Evolutionary conservation across 805 yeast genomes (phyloP), one percentile per base, ranked within the genome.

Genomic region (Limtongia smithiae): DNA sequence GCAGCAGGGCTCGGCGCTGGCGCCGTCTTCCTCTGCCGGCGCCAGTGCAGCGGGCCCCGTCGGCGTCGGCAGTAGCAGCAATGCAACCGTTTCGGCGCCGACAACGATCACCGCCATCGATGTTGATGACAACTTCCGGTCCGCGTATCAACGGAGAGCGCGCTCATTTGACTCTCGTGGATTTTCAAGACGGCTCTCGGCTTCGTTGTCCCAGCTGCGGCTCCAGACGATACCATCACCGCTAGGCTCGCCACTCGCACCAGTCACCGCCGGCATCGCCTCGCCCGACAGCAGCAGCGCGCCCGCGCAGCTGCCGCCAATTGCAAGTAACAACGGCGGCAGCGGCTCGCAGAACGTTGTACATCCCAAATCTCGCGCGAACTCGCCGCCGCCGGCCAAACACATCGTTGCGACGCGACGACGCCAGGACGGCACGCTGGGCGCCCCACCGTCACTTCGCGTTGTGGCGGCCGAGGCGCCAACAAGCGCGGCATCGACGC

Each of bases 321-420:
- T 12, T 4, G 38, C 21, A 37, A 12, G 37, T 31, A 30, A 12
- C 33, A 12, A 41, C 34, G 5, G 12, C 41, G 15, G n/a, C 44
- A 8, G 37, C 24, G 21, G 30, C n/a, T 28, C 50, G 4, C 15
- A 14, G 41, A 24, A 42, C 6, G 43, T 55, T 20, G 48, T 50
- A 6, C 62, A 60, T 14, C 62, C 62, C 14, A 55, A 46, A n/a
- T 56, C 61, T 3, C 55, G 62, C n/a, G 61, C 62, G 17, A 38
- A 37, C 36, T 60, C 62, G 9, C 62, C 62, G 4, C 61, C 62
- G 15, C 62, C 62, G 4, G 46, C 50, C 7, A 51, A 54, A 41
- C 47, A 49, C 22, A 36, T 58, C 4, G 58, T 58, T 11, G 42
- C 40, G 32, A 32, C 34, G 18, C 54, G 61, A n/a, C 38, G 41